phyloP scores from a whole-genome alignment of 202 grass and related monocot species.

The Digitaria exilis region DNA sequence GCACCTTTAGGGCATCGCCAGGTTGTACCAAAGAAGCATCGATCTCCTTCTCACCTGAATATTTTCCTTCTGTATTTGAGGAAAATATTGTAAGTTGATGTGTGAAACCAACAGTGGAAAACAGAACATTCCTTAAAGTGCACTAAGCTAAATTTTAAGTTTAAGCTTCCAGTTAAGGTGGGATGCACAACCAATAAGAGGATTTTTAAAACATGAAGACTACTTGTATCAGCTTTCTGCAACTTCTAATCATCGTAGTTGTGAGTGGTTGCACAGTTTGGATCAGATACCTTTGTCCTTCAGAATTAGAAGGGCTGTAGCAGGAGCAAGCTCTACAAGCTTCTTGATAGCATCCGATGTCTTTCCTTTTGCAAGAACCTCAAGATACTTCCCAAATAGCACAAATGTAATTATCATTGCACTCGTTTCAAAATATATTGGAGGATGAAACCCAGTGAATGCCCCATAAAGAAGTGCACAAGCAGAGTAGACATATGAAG shows the following conservation, averaged over 20 bases:
- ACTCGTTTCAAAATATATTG: conserved; percentile 98
- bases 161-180: conserved; percentile 30
- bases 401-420: conserved; percentile 99
- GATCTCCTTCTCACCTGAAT: conserved; percentile 80
- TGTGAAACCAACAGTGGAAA: conserved; percentile 17
- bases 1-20: conserved; percentile 86
- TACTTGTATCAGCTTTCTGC: no score
- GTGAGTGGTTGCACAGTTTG: neutral
- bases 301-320: conserved; percentile 87
- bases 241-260: neutral
- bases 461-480: conserved; percentile 77
- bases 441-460: conserved; percentile 74
- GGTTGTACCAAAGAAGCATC: conserved; percentile 92
- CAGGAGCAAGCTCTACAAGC: conserved; percentile 89
- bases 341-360: conserved; percentile 98
- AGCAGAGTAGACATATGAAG: conserved; percentile 87
- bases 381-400: conserved; percentile 93
- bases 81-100: conserved; percentile 19
- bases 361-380: conserved; percentile 91
- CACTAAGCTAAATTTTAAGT: no score
- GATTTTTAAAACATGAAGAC: no score
- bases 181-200: neutral
- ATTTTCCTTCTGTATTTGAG: conserved; percentile 65
- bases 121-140: neutral
- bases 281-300: conserved; percentile 74